Percentiles rank a stretch among this genome's conserved stretches.
Evolutionary conservation across 495 filamentous ascomycete genomes (phyloP).

Genomic region (Podospora australis): DNA sequence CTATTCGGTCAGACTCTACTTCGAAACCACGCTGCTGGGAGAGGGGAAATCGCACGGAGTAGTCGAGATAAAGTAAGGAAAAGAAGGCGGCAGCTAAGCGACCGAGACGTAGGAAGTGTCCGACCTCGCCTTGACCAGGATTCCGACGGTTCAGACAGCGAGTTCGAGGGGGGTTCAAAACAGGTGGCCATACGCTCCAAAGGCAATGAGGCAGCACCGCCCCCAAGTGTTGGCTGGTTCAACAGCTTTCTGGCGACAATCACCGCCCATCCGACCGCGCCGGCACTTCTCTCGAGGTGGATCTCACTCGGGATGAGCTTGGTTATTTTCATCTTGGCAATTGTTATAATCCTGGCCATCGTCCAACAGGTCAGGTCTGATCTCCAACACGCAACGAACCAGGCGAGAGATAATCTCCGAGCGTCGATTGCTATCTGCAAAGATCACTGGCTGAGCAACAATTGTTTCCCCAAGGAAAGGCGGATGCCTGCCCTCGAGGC

Average conservation of each 20-base stretch:
- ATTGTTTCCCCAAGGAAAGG: slow-evolving; percentile 50
- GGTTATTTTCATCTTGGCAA: slow-evolving; percentile 55
- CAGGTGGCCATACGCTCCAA: slow-evolving; percentile 22
- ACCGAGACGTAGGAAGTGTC: slow-evolving; percentile 38
- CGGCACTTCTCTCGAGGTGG: slow-evolving; percentile 79
- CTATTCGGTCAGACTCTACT: slow-evolving; percentile 36
- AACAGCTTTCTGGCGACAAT: slow-evolving; percentile 58
- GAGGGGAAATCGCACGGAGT: slow-evolving; percentile 33
- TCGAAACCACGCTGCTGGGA: slow-evolving; percentile 40
- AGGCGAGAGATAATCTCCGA: slow-evolving; percentile 56
- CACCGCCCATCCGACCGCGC: slow-evolving; percentile 76
- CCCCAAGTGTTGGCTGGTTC: slow-evolving; percentile 36
- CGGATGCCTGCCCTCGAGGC: slow-evolving; percentile 66
- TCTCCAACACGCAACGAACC: slow-evolving; percentile 61
- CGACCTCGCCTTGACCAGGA: slow-evolving; percentile 39
- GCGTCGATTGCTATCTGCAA: slow-evolving; percentile 66
- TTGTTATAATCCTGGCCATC: slow-evolving; percentile 67
- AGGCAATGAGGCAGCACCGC: slow-evolving; percentile 19
- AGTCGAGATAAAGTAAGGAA: slow-evolving; percentile 40
- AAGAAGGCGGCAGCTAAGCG: slow-evolving; percentile 35
- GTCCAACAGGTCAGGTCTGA: slow-evolving; percentile 67
- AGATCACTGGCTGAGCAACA: slow-evolving; percentile 64
- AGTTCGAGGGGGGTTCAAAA: slow-evolving; percentile 20
- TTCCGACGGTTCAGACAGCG: slow-evolving; percentile 52
- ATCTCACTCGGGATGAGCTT: slow-evolving; percentile 74